Evolutionary conservation across 345 rosid species (phyloP).

Genomic region (Dipteronia dyeriana): DNA sequence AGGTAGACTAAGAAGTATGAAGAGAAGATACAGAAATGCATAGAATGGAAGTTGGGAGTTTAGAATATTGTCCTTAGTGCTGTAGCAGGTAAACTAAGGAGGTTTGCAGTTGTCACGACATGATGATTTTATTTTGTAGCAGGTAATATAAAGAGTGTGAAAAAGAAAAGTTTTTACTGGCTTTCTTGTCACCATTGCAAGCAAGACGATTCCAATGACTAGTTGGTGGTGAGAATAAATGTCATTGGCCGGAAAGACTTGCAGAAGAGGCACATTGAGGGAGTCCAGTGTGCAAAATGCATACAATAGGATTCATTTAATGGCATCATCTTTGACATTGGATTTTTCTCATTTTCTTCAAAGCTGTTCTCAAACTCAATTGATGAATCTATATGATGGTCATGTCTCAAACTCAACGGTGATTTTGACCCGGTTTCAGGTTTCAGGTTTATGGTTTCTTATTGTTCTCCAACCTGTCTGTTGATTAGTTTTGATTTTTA

Average conservation of each 20-base stretch:
- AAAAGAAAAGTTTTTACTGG: not conserved
- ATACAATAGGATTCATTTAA: too few relatives aligned
- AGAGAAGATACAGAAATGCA: not conserved
- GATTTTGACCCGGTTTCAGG: too few relatives aligned
- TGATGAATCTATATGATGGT: too few relatives aligned
- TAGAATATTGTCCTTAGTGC: not conserved
- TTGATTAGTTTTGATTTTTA: not conserved
- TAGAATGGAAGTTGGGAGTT: not conserved
- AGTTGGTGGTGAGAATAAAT: not conserved
- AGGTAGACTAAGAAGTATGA: not conserved
- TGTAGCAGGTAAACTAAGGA: slow-evolving; percentile 2
- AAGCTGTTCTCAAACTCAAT: too few relatives aligned
- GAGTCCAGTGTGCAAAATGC: too few relatives aligned
- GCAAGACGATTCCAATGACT: not conserved
- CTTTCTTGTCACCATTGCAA: not conserved
- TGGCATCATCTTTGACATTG: too few relatives aligned
- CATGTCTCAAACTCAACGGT: too few relatives aligned
- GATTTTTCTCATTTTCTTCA: too few relatives aligned
- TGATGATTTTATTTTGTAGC: not conserved
- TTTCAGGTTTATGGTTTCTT: too few relatives aligned
- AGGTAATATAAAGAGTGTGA: not conserved
- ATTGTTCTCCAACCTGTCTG: too few relatives aligned
- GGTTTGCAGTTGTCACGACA: not conserved
- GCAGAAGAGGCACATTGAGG: too few relatives aligned
- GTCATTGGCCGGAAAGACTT: too few relatives aligned